Evolutionary conservation across 2,329 filamentous ascomycete genomes (phyloP).

Genomic region (Bisporella sp.): DNA sequence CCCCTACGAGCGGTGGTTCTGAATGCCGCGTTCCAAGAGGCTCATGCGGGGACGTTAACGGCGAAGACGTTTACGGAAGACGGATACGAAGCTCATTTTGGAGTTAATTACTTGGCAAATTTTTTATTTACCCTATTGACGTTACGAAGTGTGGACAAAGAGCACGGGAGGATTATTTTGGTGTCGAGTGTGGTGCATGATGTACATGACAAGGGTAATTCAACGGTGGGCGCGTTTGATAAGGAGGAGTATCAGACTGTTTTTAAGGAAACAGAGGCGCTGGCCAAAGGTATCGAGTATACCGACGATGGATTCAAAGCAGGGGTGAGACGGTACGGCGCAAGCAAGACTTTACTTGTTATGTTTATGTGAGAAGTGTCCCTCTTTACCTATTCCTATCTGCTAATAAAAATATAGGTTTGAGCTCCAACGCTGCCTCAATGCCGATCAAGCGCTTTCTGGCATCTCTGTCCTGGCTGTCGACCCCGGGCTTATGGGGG

Average conservation of each 20-base stretch:
- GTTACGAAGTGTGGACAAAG: constrained; percentile 29
- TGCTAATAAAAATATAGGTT: constrained; percentile 10
- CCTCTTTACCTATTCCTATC: not conserved
- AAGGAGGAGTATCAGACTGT: constrained; percentile 24
- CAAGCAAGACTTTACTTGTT: constrained; percentile 8
- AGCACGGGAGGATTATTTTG: constrained; percentile 27
- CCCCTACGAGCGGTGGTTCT: constrained; percentile 19
- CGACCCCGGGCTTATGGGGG: constrained; percentile 4
- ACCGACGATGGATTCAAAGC: constrained; percentile 4
- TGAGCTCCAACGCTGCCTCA: constrained; percentile 7
- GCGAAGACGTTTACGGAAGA: constrained; percentile 26
- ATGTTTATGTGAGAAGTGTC: constrained; percentile 10
- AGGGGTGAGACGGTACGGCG: constrained; percentile 10
- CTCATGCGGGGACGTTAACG: constrained; percentile 5
- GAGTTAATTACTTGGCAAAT: constrained; percentile 28
- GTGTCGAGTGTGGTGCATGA: constrained; percentile 22
- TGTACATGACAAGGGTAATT: constrained; percentile 1
- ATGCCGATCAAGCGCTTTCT: too few species aligned
- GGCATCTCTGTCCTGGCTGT: too few species aligned
- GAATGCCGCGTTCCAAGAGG: constrained; percentile 18
- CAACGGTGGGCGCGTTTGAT: not conserved
- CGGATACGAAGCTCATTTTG: constrained; percentile 29
- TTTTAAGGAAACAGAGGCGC: constrained; percentile 9
- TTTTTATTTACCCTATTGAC: constrained; percentile 28
- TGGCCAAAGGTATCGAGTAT: constrained; percentile 7